Conservation (phyloP, 352 stramenopile genomes). For the Halophytophthora batemanensis region DNA sequence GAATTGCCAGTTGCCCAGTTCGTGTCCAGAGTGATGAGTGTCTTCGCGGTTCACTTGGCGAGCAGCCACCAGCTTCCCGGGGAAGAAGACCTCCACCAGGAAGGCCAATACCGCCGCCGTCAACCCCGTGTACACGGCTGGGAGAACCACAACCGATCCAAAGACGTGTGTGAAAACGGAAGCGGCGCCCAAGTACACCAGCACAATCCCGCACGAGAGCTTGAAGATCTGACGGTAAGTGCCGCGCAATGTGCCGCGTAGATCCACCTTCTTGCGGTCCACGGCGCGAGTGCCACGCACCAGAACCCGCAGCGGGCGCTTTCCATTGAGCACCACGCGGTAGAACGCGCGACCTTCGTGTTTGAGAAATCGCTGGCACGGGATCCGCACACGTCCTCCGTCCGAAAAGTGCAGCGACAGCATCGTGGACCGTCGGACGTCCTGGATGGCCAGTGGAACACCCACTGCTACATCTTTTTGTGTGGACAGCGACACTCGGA, state of each 20-base stretch:
- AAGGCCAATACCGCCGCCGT: constrained; percentile 44
- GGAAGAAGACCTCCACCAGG: constrained; percentile 52
- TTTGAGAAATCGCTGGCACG: constrained; percentile 43
- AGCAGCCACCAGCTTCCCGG: constrained; percentile 42
- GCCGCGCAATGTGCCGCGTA: constrained; percentile 49
- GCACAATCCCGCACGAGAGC: constrained; percentile 52
- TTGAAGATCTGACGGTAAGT: constrained; percentile 67
- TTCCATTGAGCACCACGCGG: constrained; percentile 46
- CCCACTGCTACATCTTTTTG: constrained; percentile 34
- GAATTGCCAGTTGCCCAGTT: constrained; percentile 59
- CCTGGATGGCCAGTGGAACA: constrained; percentile 32
- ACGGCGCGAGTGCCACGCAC: constrained; percentile 30
- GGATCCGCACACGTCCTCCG: constrained; percentile 42
- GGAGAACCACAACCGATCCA: constrained; percentile 43
- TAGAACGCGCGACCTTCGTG: constrained; percentile 47
- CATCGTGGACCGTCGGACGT: constrained; percentile 43
- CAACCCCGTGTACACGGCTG: constrained; percentile 48
- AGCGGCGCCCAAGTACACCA: constrained; percentile 46
- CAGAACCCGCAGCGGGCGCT: constrained; percentile 52
- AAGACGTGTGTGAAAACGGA: constrained; percentile 57
- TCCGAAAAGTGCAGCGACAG: constrained; percentile 63
- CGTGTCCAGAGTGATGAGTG: constrained; percentile 5
- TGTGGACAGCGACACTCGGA: constrained; percentile 18
- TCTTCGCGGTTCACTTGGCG: constrained; percentile 18
- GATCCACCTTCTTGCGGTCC: constrained; percentile 21